Evolutionary conservation across 2,329 filamentous ascomycete genomes (phyloP).

Genomic region (Dothideomycetes sp.): DNA sequence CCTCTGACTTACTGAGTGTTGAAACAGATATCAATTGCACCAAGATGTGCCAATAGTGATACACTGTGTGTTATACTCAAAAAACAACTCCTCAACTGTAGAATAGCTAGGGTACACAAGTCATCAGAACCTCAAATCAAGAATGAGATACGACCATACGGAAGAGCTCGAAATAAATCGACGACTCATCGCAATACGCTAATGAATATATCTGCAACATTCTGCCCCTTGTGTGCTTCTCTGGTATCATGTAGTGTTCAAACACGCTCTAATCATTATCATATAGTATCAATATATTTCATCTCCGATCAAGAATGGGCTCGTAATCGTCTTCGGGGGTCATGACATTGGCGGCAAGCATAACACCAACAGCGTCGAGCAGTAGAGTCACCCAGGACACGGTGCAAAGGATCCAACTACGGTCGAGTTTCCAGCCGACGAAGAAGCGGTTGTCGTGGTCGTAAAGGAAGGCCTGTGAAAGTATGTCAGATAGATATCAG

Average conservation of each 20-base stretch:
- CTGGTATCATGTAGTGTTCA: neutral
- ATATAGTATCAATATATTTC: neutral
- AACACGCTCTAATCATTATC: neutral
- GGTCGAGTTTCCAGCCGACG: constrained; percentile 70
- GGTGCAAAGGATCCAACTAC: constrained; percentile 62
- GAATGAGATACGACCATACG: too few relatives aligned
- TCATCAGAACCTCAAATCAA: too few relatives aligned
- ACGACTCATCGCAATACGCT: too few relatives aligned
- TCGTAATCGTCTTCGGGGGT: constrained; percentile 82
- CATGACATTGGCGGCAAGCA: constrained; percentile 56
- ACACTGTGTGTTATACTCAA: too few relatives aligned
- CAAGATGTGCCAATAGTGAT: too few relatives aligned
- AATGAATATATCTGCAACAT: too few relatives aligned
- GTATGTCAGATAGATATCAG: constrained; percentile 1
- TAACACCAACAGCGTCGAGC: constrained; percentile 46
- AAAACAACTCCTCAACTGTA: too few relatives aligned
- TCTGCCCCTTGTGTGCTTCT: neutral
- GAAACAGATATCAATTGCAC: too few relatives aligned
- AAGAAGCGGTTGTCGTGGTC: constrained; percentile 77
- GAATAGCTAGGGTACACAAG: too few relatives aligned
- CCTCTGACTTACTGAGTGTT: too few relatives aligned
- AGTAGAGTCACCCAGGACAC: constrained; percentile 47
- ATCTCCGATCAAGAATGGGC: constrained; percentile 41
- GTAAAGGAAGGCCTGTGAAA: constrained; percentile 62
- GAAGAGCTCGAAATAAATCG: too few relatives aligned